These are phyloP conservation scores for Globisporangium megalacanthum DNA, from an alignment of 352 stramenopile species.

Conservation along the genomic window DNA sequence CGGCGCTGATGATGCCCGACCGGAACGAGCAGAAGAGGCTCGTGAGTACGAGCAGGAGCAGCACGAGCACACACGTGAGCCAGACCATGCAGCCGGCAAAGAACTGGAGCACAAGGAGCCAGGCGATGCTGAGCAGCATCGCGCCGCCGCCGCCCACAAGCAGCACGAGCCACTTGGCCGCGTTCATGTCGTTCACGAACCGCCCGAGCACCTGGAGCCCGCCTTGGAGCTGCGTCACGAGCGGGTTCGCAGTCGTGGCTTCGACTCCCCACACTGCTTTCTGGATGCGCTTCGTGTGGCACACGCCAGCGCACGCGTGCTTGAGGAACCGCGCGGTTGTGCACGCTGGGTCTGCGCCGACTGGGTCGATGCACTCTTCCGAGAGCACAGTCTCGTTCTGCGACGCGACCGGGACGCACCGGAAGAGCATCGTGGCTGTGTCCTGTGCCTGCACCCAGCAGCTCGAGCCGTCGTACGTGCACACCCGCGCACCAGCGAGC, in stretches of 20 bases:
- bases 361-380: constrained; percentile 57
- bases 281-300: constrained; percentile 62
- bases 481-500: constrained; percentile 38
- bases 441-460: constrained; percentile 59
- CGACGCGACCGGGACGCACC: constrained; percentile 63
- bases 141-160: constrained; percentile 45
- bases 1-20: constrained; percentile 46
- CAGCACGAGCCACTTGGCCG: constrained; percentile 52
- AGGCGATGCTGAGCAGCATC: constrained; percentile 53
- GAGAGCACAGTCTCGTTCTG: constrained; percentile 54
- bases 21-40: constrained; percentile 75
- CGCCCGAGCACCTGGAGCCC: constrained; percentile 49
- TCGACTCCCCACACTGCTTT: constrained; percentile 58
- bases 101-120: constrained; percentile 74
- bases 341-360: constrained; percentile 44
- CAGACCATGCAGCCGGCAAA: constrained; percentile 76
- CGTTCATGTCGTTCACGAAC: constrained; percentile 72
- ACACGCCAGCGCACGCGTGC: constrained; percentile 33
- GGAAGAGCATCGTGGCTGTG: constrained; percentile 56
- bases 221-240: constrained; percentile 69
- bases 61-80: constrained; percentile 62
- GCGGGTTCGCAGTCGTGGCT: constrained; percentile 47
- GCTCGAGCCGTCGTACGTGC: constrained; percentile 60
- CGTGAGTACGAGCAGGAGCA: constrained; percentile 57
- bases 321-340: constrained; percentile 33